Percentiles rank a stretch among this genome's conserved stretches.
These are phyloP conservation scores for Pythium sp. DNA, from an alignment of 352 stramenopile genomes.

Conservation along the genomic window DNA sequence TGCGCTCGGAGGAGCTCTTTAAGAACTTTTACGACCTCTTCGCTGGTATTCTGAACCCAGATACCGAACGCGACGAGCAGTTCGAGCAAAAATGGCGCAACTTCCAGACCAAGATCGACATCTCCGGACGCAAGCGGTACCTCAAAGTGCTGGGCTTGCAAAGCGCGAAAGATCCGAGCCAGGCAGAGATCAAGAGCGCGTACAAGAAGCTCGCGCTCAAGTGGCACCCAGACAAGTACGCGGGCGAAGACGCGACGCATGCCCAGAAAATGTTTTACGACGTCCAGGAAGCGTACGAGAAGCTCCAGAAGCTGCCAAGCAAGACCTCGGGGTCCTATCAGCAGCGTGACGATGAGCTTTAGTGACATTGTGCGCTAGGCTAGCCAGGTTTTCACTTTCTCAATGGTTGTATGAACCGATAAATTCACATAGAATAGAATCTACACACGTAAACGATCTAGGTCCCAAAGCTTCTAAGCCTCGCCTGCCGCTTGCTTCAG, in stretches of 20 bases:
- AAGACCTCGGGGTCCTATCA: neutral
- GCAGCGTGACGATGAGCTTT: conserved; percentile 4
- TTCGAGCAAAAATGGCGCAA: conserved; percentile 18
- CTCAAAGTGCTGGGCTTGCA: conserved; percentile 19
- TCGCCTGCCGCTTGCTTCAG: conserved; percentile 28
- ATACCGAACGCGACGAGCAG: neutral
- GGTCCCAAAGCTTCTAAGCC: neutral
- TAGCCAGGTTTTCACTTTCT: neutral
- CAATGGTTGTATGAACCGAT: neutral
- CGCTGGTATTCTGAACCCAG: neutral
- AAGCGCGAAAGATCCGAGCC: neutral
- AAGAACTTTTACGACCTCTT: conserved; percentile 7
- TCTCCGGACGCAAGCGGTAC: conserved; percentile 19
- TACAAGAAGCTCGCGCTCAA: conserved; percentile 23
- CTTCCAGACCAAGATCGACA: conserved; percentile 19
- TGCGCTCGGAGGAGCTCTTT: conserved; percentile 10
- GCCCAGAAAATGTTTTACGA: conserved; percentile 22
- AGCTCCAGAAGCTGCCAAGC: conserved; percentile 14
- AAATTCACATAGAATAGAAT: conserved; percentile 1
- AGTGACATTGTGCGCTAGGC: neutral
- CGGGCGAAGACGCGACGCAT: conserved; percentile 13
- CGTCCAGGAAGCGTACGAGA: conserved; percentile 28
- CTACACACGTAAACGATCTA: neutral
- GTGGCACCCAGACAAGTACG: conserved; percentile 30
- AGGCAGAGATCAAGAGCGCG: conserved; percentile 19